Evolutionary conservation across 192 early-diverging fungal genomes (phyloP).

Genomic region (Martensiomyces pterosporus): DNA sequence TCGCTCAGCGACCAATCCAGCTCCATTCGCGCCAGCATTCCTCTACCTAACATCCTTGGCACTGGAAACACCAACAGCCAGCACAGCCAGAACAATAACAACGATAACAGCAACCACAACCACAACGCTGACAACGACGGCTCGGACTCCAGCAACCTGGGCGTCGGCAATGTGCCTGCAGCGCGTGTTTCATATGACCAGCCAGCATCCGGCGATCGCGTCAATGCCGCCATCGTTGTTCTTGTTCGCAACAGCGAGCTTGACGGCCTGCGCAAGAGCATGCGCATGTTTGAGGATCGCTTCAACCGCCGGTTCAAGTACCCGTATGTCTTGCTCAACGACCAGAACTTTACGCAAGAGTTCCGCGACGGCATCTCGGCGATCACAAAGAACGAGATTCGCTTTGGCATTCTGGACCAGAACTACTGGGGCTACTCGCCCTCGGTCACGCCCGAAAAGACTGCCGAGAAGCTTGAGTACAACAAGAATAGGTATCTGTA

Average conservation of each 20-base stretch:
- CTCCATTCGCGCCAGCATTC: constrained; percentile 11
- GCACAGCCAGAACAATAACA: constrained; percentile 3
- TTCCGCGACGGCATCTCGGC: constrained; percentile 55
- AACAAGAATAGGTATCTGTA: constrained; percentile 58
- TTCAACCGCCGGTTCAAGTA: constrained; percentile 71
- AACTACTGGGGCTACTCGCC: constrained; percentile 46
- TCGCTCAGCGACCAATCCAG: constrained; percentile 8
- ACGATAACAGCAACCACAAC: constrained; percentile 2
- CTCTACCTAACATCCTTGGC: constrained; percentile 15
- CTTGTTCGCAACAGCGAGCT: constrained; percentile 69
- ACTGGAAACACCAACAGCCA: neutral
- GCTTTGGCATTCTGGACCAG: constrained; percentile 35
- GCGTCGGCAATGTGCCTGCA: constrained; percentile 10
- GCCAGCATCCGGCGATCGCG: constrained; percentile 34
- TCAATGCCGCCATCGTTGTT: constrained; percentile 60
- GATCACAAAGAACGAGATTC: constrained; percentile 42
- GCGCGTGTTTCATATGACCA: constrained; percentile 35
- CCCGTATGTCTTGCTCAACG: constrained; percentile 78
- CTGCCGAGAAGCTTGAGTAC: constrained; percentile 28
- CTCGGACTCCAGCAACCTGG: constrained; percentile 1
- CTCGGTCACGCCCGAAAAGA: constrained; percentile 37
- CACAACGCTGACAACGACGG: neutral
- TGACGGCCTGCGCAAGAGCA: constrained; percentile 53
- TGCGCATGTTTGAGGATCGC: constrained; percentile 61
- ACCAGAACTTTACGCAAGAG: constrained; percentile 65